Conservation (phyloP, 2,329 filamentous ascomycete genomes). For the Stromatinia cepivora region DNA sequence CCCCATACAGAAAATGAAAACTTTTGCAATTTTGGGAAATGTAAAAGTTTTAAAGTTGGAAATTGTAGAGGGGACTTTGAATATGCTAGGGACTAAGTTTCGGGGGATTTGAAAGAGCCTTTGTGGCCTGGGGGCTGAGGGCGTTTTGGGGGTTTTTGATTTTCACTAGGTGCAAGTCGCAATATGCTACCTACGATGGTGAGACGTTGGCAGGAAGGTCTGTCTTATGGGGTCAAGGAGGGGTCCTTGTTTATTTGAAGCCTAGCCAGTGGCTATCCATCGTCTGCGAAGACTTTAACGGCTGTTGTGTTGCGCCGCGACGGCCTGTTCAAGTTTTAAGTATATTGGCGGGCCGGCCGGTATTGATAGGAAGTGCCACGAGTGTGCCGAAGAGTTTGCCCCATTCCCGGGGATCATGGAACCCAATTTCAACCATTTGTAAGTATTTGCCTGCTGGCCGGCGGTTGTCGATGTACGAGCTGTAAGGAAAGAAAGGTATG, state of each 20-base stretch:
- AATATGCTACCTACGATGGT: neutral
- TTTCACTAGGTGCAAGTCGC: neutral
- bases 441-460: neutral
- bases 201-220: neutral
- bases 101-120: neutral
- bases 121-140: slow-evolving; percentile 2
- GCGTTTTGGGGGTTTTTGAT: neutral
- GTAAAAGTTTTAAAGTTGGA: neutral
- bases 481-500: neutral
- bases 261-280: neutral
- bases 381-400: neutral
- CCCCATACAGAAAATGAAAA: slow-evolving; percentile 2
- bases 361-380: neutral
- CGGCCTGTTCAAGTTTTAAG: neutral
- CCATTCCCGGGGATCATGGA: too few relatives aligned
- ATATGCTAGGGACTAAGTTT: neutral
- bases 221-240: neutral
- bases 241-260: neutral
- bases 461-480: neutral
- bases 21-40: neutral
- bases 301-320: neutral
- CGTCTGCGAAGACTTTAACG: neutral
- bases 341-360: neutral
- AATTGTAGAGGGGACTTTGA: neutral
- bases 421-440: neutral